Evolutionary conservation across 805 yeast genomes (phyloP), one percentile per base, ranked within the genome.

Genomic region (Candida quercuum): DNA sequence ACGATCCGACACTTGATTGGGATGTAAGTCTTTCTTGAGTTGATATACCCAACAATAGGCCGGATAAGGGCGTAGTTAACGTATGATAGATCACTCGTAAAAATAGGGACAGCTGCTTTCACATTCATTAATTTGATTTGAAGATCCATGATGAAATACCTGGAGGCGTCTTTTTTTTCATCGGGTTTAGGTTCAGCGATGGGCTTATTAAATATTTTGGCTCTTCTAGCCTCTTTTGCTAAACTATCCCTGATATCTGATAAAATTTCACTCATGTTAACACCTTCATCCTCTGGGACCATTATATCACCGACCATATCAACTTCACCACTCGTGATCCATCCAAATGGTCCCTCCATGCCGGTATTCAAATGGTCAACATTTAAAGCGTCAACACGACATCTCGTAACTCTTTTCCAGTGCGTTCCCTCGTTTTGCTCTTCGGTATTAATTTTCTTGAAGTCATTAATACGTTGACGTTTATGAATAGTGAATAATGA

Each of bases 21-120:
- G 42, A 93, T 89, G 52, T 81, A 85, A 0, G 98, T 87, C 52
- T 86, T 85, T 41, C 85, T 74, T 26, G 93, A 83, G 57, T 93
- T 93, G 56, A 93, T 91, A 59, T 91, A 93, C 1, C 89, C 97
- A 18, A 93, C 96, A 56, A 93, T 89, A 0, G 99, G 99, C 45
- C 96, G 69, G 37, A 93, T 83, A 40, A 93, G 66, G 1, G 99
- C 97, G 57, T 83, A 84, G 61, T 93, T 93, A 46, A 88, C 77
- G 51, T 91, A 89, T n/a, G 91, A 83, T 39, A 93, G 66, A 45
- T 89, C 96, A n/a, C 80, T 74, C 1, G 93, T 73, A 55, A 87
- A 84, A 47, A 91, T 69, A 1, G 99, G 99, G 0, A 94, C 86
- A 18, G 76, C 73, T 0, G 99, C 98, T 37, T 88, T 73, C 9